These are phyloP conservation scores for Cyanidium caldarium DNA, from an alignment of 23 red algal species.

Conservation along the genomic window DNA sequence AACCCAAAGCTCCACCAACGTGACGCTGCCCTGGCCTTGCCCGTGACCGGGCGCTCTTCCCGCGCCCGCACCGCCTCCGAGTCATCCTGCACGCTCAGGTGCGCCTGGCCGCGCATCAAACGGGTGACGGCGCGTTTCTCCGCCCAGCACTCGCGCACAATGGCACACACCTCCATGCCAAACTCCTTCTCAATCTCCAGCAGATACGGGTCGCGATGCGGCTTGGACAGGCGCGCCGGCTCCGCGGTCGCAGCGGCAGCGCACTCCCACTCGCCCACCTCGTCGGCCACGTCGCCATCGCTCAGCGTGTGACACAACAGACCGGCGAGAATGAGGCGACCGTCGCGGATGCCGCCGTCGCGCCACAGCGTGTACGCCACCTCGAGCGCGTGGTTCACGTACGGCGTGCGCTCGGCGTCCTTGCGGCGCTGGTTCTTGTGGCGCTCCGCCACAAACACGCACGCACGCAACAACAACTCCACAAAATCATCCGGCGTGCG, in stretches of 20 bases:
- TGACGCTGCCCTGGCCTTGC: too few relatives aligned
- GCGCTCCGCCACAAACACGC: constrained; percentile 31
- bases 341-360: background rate
- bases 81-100: too few relatives aligned
- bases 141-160: background rate
- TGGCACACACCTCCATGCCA: background rate
- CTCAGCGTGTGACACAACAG: background rate
- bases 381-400: constrained; percentile 56
- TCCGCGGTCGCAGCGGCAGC: too few relatives aligned
- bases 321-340: constrained; percentile 4
- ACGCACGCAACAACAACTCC: constrained; percentile 7
- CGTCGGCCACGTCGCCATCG: background rate
- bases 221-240: too few relatives aligned
- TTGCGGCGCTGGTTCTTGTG: constrained; percentile 47
- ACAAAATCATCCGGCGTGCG: constrained; percentile 8
- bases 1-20: too few relatives aligned
- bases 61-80: too few relatives aligned
- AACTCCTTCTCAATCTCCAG: constrained; percentile 6
- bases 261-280: background rate
- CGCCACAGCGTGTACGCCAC: constrained; percentile 29
- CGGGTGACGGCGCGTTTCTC: background rate
- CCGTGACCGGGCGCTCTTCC: too few relatives aligned
- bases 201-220: too few relatives aligned
- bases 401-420: constrained; percentile 38
- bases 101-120: too few relatives aligned